Conservation (phyloP, 306 rosid genomes). For the Prunus padus region DNA sequence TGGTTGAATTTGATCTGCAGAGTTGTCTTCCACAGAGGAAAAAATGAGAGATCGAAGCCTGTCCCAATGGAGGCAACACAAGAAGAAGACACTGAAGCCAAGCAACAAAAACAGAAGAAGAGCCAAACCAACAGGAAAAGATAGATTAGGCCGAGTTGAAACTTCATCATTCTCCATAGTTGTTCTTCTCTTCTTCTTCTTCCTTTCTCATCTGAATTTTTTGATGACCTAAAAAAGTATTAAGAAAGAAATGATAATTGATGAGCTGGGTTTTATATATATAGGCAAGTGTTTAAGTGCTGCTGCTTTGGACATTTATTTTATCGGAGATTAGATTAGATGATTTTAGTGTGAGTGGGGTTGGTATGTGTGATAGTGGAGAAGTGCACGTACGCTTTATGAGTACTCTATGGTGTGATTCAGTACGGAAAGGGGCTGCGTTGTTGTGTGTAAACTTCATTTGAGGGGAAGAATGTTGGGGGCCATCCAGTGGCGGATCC, state of each 20-base stretch:
- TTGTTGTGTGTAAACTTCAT: too few relatives aligned
- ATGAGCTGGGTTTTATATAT: not conserved
- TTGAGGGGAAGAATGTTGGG: not conserved
- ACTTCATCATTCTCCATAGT: slow-evolving; percentile 1
- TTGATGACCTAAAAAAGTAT: not conserved
- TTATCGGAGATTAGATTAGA: not conserved
- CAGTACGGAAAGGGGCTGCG: slow-evolving; percentile 10
- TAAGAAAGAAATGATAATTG: not conserved
- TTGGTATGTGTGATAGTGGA: not conserved
- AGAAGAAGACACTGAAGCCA: slow-evolving; percentile 43
- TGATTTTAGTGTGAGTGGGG: slow-evolving; percentile 1
- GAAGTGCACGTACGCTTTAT: slow-evolving; percentile 9
- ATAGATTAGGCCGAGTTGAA: slow-evolving; percentile 26
- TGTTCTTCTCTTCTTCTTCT: not conserved
- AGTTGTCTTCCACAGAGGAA: slow-evolving; percentile 2
- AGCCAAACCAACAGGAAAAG: slow-evolving; percentile 61
- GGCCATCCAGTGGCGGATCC: too few relatives aligned
- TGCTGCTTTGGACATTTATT: not conserved
- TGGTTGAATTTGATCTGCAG: slow-evolving; percentile 18
- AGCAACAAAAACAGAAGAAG: slow-evolving; percentile 49
- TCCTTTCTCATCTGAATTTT: slow-evolving; percentile 5
- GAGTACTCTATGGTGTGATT: slow-evolving; percentile 3
- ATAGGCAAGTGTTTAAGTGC: not conserved
- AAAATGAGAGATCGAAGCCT: slow-evolving; percentile 37
- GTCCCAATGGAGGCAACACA: slow-evolving; percentile 63